Evolutionary conservation across 352 stramenopile genomes (phyloP).

Genomic region (Blastocystis sp.): DNA sequence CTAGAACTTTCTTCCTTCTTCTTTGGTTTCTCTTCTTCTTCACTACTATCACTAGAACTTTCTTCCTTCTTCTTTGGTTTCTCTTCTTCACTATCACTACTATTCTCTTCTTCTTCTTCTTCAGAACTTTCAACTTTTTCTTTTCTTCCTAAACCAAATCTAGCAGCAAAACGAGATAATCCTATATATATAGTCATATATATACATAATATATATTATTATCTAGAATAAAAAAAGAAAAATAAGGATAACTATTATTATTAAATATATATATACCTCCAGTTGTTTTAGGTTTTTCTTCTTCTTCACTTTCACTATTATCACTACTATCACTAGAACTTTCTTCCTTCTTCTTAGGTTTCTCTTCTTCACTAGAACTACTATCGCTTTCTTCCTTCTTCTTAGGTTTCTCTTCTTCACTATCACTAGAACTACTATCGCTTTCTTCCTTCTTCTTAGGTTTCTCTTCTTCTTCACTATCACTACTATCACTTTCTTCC

Average conservation of each 20-base stretch:
- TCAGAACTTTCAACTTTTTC: constrained; percentile 18
- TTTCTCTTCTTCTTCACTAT: constrained; percentile 29
- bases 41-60: constrained; percentile 4
- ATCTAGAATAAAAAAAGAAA: no score
- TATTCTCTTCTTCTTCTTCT: background rate
- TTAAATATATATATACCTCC: no score
- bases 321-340: constrained; percentile 5
- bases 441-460: constrained; percentile 15
- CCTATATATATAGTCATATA: no score
- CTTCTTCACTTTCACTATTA: constrained; percentile 2
- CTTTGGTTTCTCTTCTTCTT: constrained; percentile 27
- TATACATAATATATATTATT: no score
- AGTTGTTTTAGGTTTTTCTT: constrained; percentile 1
- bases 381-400: no score
- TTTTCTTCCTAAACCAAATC: no score
- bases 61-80: constrained; percentile 25
- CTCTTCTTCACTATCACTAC: constrained; percentile 10
- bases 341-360: constrained; percentile 29
- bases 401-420: constrained; percentile 20
- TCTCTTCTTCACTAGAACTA: constrained; percentile 1
- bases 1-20: background rate
- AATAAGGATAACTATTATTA: no score
- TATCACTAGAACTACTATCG: constrained; percentile 3
- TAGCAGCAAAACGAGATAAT: no score
- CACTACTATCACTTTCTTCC: no score